Base-by-base conservation (phyloP, 2,329 filamentous ascomycete species). In the Colletotrichum destructivum region DNA sequence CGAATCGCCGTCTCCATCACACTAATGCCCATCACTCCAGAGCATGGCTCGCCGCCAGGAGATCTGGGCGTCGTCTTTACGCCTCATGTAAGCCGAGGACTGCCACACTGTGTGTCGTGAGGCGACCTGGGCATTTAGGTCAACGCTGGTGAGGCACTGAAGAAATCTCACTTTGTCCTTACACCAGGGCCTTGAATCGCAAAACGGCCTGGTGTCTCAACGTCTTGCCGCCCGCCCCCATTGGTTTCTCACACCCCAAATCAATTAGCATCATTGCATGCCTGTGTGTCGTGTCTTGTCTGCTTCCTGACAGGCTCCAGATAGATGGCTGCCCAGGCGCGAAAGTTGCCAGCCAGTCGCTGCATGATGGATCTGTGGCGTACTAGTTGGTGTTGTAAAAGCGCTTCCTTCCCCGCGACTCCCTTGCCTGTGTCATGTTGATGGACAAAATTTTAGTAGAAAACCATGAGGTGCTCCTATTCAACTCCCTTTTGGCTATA, bases 151-250 rank as follows among this genome's bases (percentile, higher is more conserved):
- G 26, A 63, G 40, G 54, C 62, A 69, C 38, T 62, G 44, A 63
- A 60, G 59, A 69, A 71, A 59, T 71, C 60, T 44, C 61, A 56
- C 44, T 62, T 72, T 55, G 61, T 52, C 18, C 31, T 23, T 51
- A 61, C 67, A 66, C 62, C 38, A 52, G 70, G 49, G 62, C 44
- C 56, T 63, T 65, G 65, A 71, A 52, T 73, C 68, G 59, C 71
- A 66, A 74, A 74, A 73, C 62, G 57, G 69, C 49, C 57, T 73
- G 60, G 62, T 73, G 72, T 74, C 72, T 74, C 72, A 74, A 60
- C 62, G 56, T 70, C 62, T 66, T 62, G 67, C 62, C 62, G 61
- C 52, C 67, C 56, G 40, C 68, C 26, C 52, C 62, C 18, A 64
- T 68, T 68, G 68, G 55, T 44, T 55, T 59, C 63, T 60, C 35